Evolutionary conservation across 2,329 filamentous ascomycete species (phyloP), one percentile per base, ranked within the genome.

Genomic region (Cladosporium sphaerospermum): DNA sequence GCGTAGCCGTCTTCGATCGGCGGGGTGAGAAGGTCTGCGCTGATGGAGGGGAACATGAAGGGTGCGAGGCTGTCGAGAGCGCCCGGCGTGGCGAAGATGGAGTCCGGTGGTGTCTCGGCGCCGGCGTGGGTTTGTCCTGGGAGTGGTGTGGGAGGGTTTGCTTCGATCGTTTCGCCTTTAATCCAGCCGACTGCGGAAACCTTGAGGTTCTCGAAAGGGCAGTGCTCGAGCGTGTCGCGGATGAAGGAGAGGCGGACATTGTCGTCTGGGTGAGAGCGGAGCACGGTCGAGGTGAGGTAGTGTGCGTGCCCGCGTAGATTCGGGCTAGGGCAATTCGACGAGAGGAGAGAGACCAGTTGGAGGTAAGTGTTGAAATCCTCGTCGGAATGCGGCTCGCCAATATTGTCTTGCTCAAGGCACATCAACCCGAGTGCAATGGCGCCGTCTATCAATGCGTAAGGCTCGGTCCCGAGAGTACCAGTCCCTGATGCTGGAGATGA

Each of bases 181-280:
- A 83, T 68, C 81, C 81, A 84, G 33, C 76, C 75, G 4, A 84
- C 75, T 2, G 80, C 80, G 40, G 75, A 76, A 34, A 79, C 78
- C 59, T 79, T 80, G 36, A 80, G 73, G 13, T 78, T 78, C 43
- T 76, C 73, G 54, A 79, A 75, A 0, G 73, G 72, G 14, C 77
- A 77, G 46, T 81, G 72, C 56, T 80, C 76, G 3, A 83, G 68
- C 2, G 79, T 78, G 42, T 77, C 75, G 4, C 74, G 72, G 50
- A 82, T 79, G 57, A 82, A 74, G 3, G 75, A 76, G 32, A 80
- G 71, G 3, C 79, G 74, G 1, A 74, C 73, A 6, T 72, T 61
- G 28, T 77, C 72, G 9, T 77, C 76, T 3, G 79, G 76, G 52
- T 82, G 76, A 2, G 73, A 78, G 54, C 78, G 75, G 3, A 82